Evolutionary conservation across 495 filamentous ascomycete species (phyloP), one percentile per base, ranked within the genome.

Genomic region (Penicillium chermesinum): DNA sequence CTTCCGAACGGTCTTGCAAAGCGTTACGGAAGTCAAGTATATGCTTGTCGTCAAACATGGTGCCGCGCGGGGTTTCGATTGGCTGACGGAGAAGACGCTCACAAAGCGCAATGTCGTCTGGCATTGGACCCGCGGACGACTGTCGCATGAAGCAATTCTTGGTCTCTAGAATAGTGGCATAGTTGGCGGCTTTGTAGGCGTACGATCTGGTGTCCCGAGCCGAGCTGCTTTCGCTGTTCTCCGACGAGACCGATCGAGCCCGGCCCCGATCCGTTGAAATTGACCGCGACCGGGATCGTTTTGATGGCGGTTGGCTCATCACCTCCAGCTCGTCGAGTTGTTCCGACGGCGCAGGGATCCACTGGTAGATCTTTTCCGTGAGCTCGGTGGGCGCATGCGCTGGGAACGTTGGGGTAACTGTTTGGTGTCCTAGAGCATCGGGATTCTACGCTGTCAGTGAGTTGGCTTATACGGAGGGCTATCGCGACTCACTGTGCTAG

Each of bases 191-290:
- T 45, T 33, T 12, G 32, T 45, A 45, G 2, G 32, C 42, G 21
- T 35, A 35, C 22, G 42, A 45, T 17, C 32, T 45, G 13, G 32
- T 45, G 15, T 45, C 42, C 32, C 32, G 42, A 35, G 42, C 32
- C 30, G 30, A 45, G 30, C 42, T 45, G 32, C 42, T 36, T 33
- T 45, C 30, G 30, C 32, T 45, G 9, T 45, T 45, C 7, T 45
- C 17, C 12, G 32, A 45, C 42, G 42, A 36, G 21, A 35, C 16
- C 16, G 42, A 35, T 18, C 42, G 42, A 45, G 42, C 42, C 13
- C 42, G 32, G 22, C 41, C 41, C n/a, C 25, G 25, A 44, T 44
- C 41, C 4, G 41, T 44, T 33, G n/a, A 44, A 27, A 45, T 45
- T 18, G 42, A 45, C 35, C 30, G 15, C 15, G 30, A 45, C 22